phyloP scores from a whole-genome alignment of 108 stramenopile species.

The Nannochloropsis granulata region DNA sequence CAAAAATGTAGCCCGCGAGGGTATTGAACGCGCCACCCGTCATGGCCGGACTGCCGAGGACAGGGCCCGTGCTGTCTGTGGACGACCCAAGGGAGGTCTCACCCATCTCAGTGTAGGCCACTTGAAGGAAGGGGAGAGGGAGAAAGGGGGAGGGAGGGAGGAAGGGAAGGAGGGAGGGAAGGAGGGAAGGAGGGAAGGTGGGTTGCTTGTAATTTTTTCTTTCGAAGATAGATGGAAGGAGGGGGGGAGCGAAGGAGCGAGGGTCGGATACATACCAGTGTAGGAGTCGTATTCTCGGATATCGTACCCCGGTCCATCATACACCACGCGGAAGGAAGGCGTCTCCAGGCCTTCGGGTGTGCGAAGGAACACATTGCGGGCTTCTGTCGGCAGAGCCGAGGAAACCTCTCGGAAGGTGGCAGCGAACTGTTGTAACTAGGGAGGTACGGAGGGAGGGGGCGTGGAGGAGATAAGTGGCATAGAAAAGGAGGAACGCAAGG shows the following conservation, averaged over 20 bases:
- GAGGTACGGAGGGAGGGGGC: background rate
- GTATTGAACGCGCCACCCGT: constrained; percentile 64
- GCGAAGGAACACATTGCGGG: constrained; percentile 18
- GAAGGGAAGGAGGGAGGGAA: background rate
- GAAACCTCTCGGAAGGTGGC: background rate
- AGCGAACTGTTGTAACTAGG: background rate
- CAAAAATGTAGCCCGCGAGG: constrained; percentile 82
- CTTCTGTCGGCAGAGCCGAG: background rate
- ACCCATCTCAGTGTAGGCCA: background rate
- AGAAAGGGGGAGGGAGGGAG: background rate
- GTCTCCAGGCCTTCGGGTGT: constrained; percentile 57
- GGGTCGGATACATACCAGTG: constrained; percentile 46
- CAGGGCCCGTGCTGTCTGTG: constrained; percentile 40
- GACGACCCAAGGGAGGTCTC: constrained; percentile 26
- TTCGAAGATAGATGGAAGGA: no score
- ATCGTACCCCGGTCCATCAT: constrained; percentile 38
- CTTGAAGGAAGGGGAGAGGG: background rate
- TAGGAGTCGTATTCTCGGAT: constrained; percentile 59
- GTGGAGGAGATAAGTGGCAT: background rate
- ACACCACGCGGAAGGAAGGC: constrained; percentile 52
- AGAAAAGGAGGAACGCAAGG: background rate
- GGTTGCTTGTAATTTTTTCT: no score
- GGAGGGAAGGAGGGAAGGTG: background rate
- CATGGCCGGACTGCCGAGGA: constrained; percentile 28
- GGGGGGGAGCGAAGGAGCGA: background rate